Evolutionary conservation across 1,284 basidiomycete species (phyloP).

Genomic region (Fomitopsis pinicola): DNA sequence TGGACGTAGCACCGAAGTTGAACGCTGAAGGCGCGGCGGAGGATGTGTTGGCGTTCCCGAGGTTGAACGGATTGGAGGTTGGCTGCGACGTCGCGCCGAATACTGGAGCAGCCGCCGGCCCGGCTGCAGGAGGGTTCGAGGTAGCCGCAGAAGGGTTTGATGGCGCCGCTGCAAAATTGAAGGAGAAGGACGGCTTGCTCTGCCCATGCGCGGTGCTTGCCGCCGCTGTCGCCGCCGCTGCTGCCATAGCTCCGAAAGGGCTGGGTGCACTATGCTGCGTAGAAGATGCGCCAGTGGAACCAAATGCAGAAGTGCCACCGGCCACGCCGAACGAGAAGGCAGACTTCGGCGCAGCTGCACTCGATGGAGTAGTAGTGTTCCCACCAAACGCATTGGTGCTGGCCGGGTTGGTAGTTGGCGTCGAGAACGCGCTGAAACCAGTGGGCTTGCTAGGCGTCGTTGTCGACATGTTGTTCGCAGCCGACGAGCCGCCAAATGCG

Average conservation of each 20-base stretch:
- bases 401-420: conserved; percentile 2
- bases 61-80: conserved; percentile 9
- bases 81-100: conserved; percentile 10
- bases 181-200: conserved; percentile 20
- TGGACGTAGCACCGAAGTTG: conserved; percentile 22
- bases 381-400: conserved; percentile 7
- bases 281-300: background rate
- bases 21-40: conserved; percentile 22
- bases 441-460: background rate
- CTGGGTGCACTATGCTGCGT: background rate
- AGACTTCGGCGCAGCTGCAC: conserved; percentile 15
- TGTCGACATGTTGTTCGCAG: background rate
- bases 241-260: conserved; percentile 1
- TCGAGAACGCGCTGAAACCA: conserved; percentile 1
- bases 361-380: background rate
- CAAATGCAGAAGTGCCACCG: conserved; percentile 11
- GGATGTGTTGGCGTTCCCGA: conserved; percentile 1
- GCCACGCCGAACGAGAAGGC: conserved; percentile 20
- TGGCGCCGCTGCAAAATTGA: conserved; percentile 14
- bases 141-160: conserved; percentile 8
- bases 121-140: conserved; percentile 1
- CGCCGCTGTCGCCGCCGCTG: background rate
- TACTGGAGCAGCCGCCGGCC: conserved; percentile 5
- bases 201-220: background rate
- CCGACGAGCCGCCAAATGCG: background rate